phyloP scores from a whole-genome alignment of 768 basidiomycete species.

The Agaricus blazei region DNA sequence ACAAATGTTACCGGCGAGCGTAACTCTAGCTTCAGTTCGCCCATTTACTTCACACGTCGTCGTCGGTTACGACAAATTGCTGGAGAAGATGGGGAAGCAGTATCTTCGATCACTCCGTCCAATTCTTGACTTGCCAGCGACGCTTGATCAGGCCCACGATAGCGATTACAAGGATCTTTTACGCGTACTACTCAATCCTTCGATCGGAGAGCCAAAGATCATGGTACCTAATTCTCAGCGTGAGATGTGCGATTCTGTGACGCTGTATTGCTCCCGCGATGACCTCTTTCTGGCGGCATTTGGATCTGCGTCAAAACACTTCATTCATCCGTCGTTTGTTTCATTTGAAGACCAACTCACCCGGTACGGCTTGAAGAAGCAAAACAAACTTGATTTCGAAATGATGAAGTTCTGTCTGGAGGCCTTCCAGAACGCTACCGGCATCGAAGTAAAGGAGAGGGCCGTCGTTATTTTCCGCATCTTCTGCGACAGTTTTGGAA shows the following conservation, averaged over 20 bases:
- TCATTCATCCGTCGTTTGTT: slow-evolving; percentile 25
- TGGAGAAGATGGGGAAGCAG: slow-evolving; percentile 1
- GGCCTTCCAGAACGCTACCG: slow-evolving; percentile 23
- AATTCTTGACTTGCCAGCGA: slow-evolving; percentile 1
- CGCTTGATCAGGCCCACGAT: slow-evolving; percentile 14
- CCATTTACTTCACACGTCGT: not conserved
- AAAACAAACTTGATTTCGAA: slow-evolving; percentile 22
- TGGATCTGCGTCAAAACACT: slow-evolving; percentile 20
- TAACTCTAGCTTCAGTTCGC: not conserved
- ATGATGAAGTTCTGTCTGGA: slow-evolving; percentile 32
- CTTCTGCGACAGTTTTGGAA: slow-evolving; percentile 28
- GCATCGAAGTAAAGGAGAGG: slow-evolving; percentile 9
- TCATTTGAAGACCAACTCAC: slow-evolving; percentile 25
- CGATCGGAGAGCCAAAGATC: not conserved
- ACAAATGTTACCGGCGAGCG: not conserved
- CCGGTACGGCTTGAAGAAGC: slow-evolving; percentile 25
- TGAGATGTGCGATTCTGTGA: slow-evolving; percentile 18
- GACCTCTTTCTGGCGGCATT: slow-evolving; percentile 33
- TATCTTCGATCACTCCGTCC: not conserved
- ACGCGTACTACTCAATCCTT: not conserved
- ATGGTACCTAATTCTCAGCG: slow-evolving; percentile 27
- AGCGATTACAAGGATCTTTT: slow-evolving; percentile 8
- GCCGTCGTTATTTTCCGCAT: slow-evolving; percentile 28
- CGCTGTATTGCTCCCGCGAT: slow-evolving; percentile 28
- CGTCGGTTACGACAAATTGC: not conserved